Evolutionary conservation across 1,139 yeast genomes (phyloP).

Genomic region (Zygoascus meyerae): DNA sequence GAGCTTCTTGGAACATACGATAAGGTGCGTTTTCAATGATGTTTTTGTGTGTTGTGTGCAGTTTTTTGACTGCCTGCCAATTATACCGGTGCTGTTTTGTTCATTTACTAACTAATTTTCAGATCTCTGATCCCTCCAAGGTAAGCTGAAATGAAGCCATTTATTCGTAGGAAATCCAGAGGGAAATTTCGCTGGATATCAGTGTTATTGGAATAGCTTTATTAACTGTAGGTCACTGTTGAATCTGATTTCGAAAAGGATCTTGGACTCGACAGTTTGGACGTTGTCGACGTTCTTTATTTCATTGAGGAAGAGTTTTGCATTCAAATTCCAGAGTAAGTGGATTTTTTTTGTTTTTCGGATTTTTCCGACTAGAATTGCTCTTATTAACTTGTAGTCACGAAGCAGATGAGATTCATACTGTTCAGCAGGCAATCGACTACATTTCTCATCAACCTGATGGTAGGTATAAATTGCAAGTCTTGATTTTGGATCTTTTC

Average conservation of each 20-base stretch:
- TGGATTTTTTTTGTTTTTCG: not conserved
- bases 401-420: slow-evolving; percentile 79
- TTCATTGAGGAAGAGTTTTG: slow-evolving; percentile 69
- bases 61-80: not conserved
- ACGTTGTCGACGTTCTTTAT: slow-evolving; percentile 84
- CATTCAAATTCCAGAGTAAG: slow-evolving; percentile 67
- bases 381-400: slow-evolving; percentile 32
- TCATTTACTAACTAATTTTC: not conserved
- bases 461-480: slow-evolving; percentile 31
- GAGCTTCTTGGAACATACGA: slow-evolving; percentile 76
- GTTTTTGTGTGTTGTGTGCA: no score
- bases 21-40: slow-evolving; percentile 46
- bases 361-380: not conserved
- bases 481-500: not conserved
- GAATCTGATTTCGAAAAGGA: slow-evolving; percentile 63
- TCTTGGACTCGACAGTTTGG: slow-evolving; percentile 80
- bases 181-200: not conserved
- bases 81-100: not conserved
- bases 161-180: slow-evolving; percentile 24
- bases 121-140: slow-evolving; percentile 49
- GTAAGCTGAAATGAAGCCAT: slow-evolving; percentile 51
- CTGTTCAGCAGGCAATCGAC: slow-evolving; percentile 81
- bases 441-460: slow-evolving; percentile 71
- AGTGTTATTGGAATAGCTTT: no score
- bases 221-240: slow-evolving; percentile 35